Evolutionary conservation across 2,329 filamentous ascomycete genomes (phyloP).

Genomic region (Didymella lethalis): DNA sequence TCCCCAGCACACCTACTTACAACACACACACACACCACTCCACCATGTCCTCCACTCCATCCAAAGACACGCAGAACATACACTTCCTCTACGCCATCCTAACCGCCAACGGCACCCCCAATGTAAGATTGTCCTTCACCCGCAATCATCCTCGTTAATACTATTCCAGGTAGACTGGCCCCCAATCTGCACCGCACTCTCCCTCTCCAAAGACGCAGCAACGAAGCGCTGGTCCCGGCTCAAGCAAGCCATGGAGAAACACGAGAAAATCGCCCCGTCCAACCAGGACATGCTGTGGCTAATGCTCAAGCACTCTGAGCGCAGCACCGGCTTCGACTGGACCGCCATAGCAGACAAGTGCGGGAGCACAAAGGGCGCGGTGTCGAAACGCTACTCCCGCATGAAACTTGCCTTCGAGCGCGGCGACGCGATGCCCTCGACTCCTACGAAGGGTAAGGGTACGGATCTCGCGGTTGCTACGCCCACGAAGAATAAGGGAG

Average conservation of each 20-base stretch:
- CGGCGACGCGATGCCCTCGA: constrained; percentile 19
- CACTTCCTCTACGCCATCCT: constrained; percentile 44
- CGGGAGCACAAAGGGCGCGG: constrained; percentile 42
- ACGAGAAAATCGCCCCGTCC: constrained; percentile 23
- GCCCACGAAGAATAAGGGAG: background rate
- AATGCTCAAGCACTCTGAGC: constrained; percentile 37
- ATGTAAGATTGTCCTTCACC: constrained; percentile 20
- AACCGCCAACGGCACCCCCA: constrained; percentile 34
- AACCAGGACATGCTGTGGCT: constrained; percentile 43
- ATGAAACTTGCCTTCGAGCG: constrained; percentile 44
- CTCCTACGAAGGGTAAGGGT: background rate
- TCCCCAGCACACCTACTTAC: background rate
- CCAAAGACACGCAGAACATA: constrained; percentile 32
- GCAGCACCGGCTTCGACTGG: constrained; percentile 33
- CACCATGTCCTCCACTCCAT: background rate
- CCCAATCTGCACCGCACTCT: constrained; percentile 33
- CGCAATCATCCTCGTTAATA: background rate
- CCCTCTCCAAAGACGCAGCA: constrained; percentile 37
- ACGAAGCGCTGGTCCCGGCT: constrained; percentile 48
- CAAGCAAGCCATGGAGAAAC: constrained; percentile 35
- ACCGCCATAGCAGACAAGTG: constrained; percentile 37
- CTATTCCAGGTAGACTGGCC: constrained; percentile 41
- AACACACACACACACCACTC: background rate
- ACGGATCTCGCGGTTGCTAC: background rate
- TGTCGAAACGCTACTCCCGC: constrained; percentile 44